Evolutionary conservation across 768 basidiomycete genomes (phyloP), one percentile per base, ranked within the genome.

Genomic region (Pisolithus orientalis): DNA sequence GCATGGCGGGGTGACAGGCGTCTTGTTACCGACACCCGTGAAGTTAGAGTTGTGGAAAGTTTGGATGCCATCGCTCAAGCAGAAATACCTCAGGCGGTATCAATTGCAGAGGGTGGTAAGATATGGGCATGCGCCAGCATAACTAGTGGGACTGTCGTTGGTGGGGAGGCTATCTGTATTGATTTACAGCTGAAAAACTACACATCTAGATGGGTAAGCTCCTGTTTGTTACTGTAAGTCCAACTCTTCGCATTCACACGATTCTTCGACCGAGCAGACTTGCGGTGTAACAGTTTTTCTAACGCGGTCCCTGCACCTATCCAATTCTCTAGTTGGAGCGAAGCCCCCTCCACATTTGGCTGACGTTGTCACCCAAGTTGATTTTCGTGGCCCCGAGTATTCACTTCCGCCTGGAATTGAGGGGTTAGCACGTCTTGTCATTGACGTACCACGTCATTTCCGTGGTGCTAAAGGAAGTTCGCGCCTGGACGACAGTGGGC

Each of bases 141-240:
- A 16, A 68, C 87, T 24, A 85, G 81, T 32, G 81, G 78, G 7
- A 67, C 85, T 13, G 61, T 84, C 16, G 74, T 89, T 7, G 79
- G 84, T 29, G 90, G 90, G 8, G 80, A 83, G 60, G 80, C 78
- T 54, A 83, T 78, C 16, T 86, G 83, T 62, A 73, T 92, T 40
- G 85, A 90, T 60, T 67, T 93, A 49, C 81, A 85, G 56, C 83
- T 92, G 45, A 90, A 84, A 74, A 93, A 93, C 60, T 85, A 90
- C 63, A 87, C 89, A 1, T 70, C 72, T 47, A 88, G 86, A 70
- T 90, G 85, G 84, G 90, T 87, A 44, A 53, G 66, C 60, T 24
- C 31, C 37, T 40, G 50, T 32, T 32, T 9, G 7, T 9, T 27
- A 50, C 34, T 47, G 31, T 2, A 29, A 34, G 6, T 44, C 0